Evolutionary conservation across 768 basidiomycete genomes (phyloP).

Genomic region (Pisolithus microcarpus): DNA sequence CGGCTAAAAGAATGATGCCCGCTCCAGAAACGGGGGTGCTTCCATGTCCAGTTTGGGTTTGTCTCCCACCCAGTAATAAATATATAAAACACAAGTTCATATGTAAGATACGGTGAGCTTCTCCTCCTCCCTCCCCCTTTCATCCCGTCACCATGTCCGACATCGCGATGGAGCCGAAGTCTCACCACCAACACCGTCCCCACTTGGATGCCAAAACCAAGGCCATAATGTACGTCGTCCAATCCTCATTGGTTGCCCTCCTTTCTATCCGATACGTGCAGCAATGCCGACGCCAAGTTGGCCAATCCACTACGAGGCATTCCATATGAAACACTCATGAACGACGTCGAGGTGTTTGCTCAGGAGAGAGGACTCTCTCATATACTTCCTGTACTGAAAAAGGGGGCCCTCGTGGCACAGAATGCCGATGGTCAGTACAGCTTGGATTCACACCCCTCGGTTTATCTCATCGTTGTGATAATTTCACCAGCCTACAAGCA

Average conservation of each 20-base stretch:
- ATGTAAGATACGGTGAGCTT: too few relatives aligned
- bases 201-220: constrained; percentile 15
- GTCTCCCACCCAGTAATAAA: too few relatives aligned
- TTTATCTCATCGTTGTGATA: not conserved
- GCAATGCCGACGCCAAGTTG: constrained; percentile 37
- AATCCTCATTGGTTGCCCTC: not conserved
- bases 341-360: constrained; percentile 56
- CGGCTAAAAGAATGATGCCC: too few relatives aligned
- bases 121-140: too few relatives aligned
- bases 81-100: too few relatives aligned
- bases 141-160: too few relatives aligned
- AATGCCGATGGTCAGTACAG: constrained; percentile 32
- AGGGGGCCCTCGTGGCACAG: constrained; percentile 71
- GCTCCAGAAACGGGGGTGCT: too few relatives aligned
- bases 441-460: constrained; percentile 20
- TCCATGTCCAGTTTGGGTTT: too few relatives aligned
- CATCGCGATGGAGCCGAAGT: too few relatives aligned
- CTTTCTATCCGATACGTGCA: constrained; percentile 2
- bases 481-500: constrained; percentile 34
- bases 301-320: constrained; percentile 56
- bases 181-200: constrained; percentile 1
- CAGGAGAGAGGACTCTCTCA: constrained; percentile 35
- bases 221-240: constrained; percentile 12
- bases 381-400: constrained; percentile 43
- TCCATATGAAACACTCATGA: constrained; percentile 50